Conservation (phyloP, 805 yeast species). For the Candida golubevii region DNA sequence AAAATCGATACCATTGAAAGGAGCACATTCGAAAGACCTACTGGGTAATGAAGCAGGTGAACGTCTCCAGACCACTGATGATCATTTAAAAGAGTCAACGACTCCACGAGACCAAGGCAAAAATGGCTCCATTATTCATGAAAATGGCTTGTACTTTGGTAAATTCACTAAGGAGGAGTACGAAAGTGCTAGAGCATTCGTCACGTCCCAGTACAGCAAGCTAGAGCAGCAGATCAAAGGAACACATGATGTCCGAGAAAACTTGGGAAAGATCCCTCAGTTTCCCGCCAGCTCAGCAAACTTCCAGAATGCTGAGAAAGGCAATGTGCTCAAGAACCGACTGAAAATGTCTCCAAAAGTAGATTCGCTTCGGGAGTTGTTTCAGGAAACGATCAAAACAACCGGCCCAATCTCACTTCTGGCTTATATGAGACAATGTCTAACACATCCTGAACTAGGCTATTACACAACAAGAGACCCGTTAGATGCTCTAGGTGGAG, state of each 20-base stretch:
- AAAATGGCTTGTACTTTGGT: constrained; percentile 30
- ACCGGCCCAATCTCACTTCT: constrained; percentile 77
- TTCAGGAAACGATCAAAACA: constrained; percentile 50
- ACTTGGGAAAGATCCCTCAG: constrained; percentile 33
- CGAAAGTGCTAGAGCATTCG: constrained; percentile 32
- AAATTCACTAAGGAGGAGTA: constrained; percentile 37
- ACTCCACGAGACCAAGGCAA: background rate
- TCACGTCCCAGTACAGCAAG: constrained; percentile 28
- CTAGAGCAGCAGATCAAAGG: constrained; percentile 38
- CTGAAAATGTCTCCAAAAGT: background rate
- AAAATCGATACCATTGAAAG: no score
- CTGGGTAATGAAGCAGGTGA: no score
- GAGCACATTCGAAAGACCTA: no score
- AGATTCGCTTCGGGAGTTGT: constrained; percentile 23
- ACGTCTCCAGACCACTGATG: no score
- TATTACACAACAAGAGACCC: constrained; percentile 79
- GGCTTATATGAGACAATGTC: constrained; percentile 75
- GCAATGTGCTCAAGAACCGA: background rate
- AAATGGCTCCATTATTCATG: constrained; percentile 15
- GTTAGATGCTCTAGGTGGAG: constrained; percentile 56
- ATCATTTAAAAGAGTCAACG: no score
- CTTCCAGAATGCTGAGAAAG: constrained; percentile 2
- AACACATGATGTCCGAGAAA: constrained; percentile 30
- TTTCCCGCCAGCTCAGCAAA: constrained; percentile 26
- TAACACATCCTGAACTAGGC: constrained; percentile 72